Conservation (phyloP, 177 flowering plant genomes). For the Vitis hybrid region DNA sequence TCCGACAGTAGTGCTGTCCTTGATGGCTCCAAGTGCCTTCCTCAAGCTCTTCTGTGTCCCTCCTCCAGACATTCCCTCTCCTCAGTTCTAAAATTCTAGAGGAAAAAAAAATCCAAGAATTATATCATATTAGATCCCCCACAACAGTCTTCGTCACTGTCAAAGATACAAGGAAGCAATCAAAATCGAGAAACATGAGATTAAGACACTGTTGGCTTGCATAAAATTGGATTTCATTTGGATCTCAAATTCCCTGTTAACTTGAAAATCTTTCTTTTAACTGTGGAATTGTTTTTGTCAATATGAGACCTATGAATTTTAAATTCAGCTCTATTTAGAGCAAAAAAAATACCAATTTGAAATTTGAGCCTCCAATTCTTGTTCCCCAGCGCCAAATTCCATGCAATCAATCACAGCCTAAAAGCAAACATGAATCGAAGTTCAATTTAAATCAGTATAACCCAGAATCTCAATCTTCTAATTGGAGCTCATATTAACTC, state of each 20-base stretch:
- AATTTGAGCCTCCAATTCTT: too few species aligned
- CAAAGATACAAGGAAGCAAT: not conserved
- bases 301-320: too few species aligned
- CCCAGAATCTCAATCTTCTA: not conserved
- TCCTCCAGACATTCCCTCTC: constrained; percentile 72
- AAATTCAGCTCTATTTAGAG: too few species aligned
- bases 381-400: too few species aligned
- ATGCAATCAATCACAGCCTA: too few species aligned
- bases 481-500: not conserved
- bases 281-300: too few species aligned
- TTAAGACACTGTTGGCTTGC: not conserved
- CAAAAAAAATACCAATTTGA: too few species aligned
- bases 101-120: not conserved
- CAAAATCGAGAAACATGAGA: not conserved
- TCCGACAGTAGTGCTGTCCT: constrained; percentile 90
- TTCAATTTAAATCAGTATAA: not conserved
- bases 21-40: constrained; percentile 88
- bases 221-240: too few species aligned
- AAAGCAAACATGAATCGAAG: not conserved
- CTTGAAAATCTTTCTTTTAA: too few species aligned
- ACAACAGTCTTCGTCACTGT: not conserved
- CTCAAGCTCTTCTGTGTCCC: constrained; percentile 88
- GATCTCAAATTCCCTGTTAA: too few species aligned
- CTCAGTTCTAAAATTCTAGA: constrained; percentile 26
- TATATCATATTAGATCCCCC: not conserved